Evolutionary conservation across 2,329 filamentous ascomycete genomes (phyloP), one percentile per base, ranked within the genome.

Genomic region (Colletotrichum sp.): DNA sequence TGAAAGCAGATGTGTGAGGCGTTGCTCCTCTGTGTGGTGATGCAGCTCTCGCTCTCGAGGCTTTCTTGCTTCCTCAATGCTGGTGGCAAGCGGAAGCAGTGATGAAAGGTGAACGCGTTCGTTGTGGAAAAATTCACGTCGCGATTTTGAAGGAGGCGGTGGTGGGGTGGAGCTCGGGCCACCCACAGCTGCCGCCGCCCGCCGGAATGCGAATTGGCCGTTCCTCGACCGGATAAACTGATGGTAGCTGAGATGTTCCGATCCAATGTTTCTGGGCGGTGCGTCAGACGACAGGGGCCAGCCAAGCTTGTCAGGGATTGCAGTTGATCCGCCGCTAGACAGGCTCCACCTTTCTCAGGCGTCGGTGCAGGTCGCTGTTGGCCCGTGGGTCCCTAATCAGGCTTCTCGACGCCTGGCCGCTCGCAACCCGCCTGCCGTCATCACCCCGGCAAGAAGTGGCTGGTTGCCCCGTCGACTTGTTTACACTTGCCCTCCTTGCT

Each of bases 391-490:
- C 44, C 24, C 36, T 26, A 48, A 70, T 66, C 36, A 48, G 63
- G 39, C 63, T 66, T 52, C 60, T 64, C 34, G 34, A 52, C 63
- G 63, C 68, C 68, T 62, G 57, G 68, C 68, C 57, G 68, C 34
- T 63, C 57, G 68, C 68, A 70, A 63, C 59, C 34, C 59, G 65
- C 66, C 71, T 76, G 75, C 75, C 75, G 71, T 76, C 75, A 76
- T 76, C 75, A 76, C 75, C 75, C 75, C 72, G 66, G 75, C 71
- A 75, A 75, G 66, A 76, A 75, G 75, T 76, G 75, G 75, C 75
- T 76, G 63, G 79, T 80, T 80, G 79, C 79, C 77, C 77, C 64
- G 78, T 77, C 79, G 78, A 80, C 79, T 77, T 80, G 79, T 80
- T 80, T 80, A 80, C 79, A 72, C 72, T 71, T 74, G 75, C 71